phyloP scores from a whole-genome alignment of 2,329 filamentous ascomycete species.

The Sporothrix inflata region DNA sequence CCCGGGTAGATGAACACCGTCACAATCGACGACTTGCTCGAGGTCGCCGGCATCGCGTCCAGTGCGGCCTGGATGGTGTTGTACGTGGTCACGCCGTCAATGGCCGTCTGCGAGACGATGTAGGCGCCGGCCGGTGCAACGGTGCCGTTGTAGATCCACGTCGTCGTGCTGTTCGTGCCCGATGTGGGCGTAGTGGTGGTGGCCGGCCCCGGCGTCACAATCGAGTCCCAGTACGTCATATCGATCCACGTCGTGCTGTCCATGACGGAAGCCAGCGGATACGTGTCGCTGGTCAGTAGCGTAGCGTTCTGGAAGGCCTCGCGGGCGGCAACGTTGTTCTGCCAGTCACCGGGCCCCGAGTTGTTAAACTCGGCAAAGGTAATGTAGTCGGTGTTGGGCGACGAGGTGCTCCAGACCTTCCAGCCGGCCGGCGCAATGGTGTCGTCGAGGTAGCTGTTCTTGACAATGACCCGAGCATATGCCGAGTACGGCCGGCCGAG shows the following conservation, averaged over 20 bases:
- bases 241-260: slow-evolving; percentile 38
- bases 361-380: slow-evolving; percentile 59
- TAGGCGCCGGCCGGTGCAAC: slow-evolving; percentile 40
- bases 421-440: slow-evolving; percentile 65
- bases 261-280: slow-evolving; percentile 36
- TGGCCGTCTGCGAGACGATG: slow-evolving; percentile 42
- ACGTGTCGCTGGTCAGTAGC: slow-evolving; percentile 36
- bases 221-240: slow-evolving; percentile 37
- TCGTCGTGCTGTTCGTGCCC: slow-evolving; percentile 28
- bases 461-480: slow-evolving; percentile 52
- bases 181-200: slow-evolving; percentile 29
- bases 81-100: slow-evolving; percentile 38
- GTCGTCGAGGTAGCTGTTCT: slow-evolving; percentile 53
- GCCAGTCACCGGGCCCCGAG: slow-evolving; percentile 52
- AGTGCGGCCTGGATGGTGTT: slow-evolving; percentile 58
- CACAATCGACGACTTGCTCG: slow-evolving; percentile 49
- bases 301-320: slow-evolving; percentile 35
- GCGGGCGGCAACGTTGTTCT: slow-evolving; percentile 37
- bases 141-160: slow-evolving; percentile 36
- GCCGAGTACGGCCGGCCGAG: slow-evolving; percentile 54
- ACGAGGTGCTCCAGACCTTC: slow-evolving; percentile 45
- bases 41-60: slow-evolving; percentile 54
- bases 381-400: slow-evolving; percentile 42
- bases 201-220: slow-evolving; percentile 33
- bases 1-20: slow-evolving; percentile 62